Evolutionary conservation across 2,329 filamentous ascomycete genomes (phyloP), one percentile per base, ranked within the genome.

Genomic region (Clonostachys sp.): DNA sequence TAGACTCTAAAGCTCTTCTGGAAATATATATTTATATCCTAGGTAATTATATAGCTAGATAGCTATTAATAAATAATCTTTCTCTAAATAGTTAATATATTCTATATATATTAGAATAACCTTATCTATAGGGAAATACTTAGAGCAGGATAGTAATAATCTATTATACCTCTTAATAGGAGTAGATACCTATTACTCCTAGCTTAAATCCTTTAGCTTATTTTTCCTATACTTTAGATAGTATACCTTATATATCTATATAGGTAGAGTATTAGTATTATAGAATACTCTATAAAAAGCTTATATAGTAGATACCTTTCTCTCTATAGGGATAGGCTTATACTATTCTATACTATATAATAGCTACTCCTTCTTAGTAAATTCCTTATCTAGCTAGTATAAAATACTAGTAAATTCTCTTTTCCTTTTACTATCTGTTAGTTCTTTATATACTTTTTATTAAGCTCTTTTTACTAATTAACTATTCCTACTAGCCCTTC

Each of bases 221-320:
- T 16, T 18, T 34, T 18, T 24, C 14, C 16, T 24, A 35, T 45
- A 18, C 34, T 50, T 44, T 17, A 45, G 45, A 34, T 51, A 51
- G 39, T 45, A 51, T 20, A 51, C 17, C 34, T 34, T 38, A 38
- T 38, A 51, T 14, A 42, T 51, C 17, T 30, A 42, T 24, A 51
- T 47, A n/a, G 47, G 49, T 34, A 51, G 42, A 14, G 44, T 51
- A 24, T 42, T 45, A 33, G 18, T 43, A 13, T 51, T 42, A 20
- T 51, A 45, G 20, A 51, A 51, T 12, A 47, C 47, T 20, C 45
- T 45, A n/a, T n/a, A n/a, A n/a, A n/a, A n/a, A n/a, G n/a, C n/a
- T n/a, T n/a, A n/a, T n/a, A n/a, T n/a, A n/a, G 36, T 51, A 51
- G 24, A 49, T 12, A 48, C 46, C 46, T 48, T 50, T 36, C 43